Conservation (phyloP, 1,284 basidiomycete genomes). For the Agaricales sp. region DNA sequence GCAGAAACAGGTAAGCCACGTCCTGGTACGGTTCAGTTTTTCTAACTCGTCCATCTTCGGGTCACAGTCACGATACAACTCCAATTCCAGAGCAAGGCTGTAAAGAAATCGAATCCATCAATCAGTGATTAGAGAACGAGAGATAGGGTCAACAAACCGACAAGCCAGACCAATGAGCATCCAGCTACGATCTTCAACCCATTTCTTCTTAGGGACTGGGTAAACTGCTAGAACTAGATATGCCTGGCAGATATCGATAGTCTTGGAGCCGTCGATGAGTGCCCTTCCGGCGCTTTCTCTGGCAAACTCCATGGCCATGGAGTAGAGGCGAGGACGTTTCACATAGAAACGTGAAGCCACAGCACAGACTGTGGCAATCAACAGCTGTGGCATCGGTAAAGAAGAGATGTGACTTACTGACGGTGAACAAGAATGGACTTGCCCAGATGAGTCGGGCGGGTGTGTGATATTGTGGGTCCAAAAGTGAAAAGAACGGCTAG, state of each 20-base stretch:
- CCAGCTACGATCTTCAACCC: conserved; percentile 48
- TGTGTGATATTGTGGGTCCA: conserved; percentile 45
- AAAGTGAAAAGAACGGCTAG: conserved; percentile 45
- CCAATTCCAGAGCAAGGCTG: conserved; percentile 43
- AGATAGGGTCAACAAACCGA: conserved; percentile 22
- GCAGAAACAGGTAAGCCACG: conserved; percentile 60
- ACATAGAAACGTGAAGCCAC: conserved; percentile 39
- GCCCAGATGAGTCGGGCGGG: conserved; percentile 37
- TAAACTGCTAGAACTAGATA: conserved; percentile 41
- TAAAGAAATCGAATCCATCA: conserved; percentile 1
- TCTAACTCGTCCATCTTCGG: conserved; percentile 27
- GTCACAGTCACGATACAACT: conserved; percentile 32
- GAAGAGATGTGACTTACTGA: conserved; percentile 30
- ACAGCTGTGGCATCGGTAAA: conserved; percentile 1
- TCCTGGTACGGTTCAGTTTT: conserved; percentile 42
- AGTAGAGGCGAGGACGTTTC: conserved; percentile 31
- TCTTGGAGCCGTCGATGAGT: conserved; percentile 36
- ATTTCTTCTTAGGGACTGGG: conserved; percentile 44
- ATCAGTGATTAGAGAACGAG: conserved; percentile 1
- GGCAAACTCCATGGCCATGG: conserved; percentile 40
- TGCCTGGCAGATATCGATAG: conserved; percentile 48
- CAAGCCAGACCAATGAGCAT: conserved; percentile 49
- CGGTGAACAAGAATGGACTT: conserved; percentile 48
- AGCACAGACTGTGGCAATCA: conserved; percentile 32
- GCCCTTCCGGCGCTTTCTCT: conserved; percentile 39